Evolutionary conservation across 2,329 filamentous ascomycete species (phyloP), one percentile per base, ranked within the genome.

Genomic region (Podosphaera leucotricha): DNA sequence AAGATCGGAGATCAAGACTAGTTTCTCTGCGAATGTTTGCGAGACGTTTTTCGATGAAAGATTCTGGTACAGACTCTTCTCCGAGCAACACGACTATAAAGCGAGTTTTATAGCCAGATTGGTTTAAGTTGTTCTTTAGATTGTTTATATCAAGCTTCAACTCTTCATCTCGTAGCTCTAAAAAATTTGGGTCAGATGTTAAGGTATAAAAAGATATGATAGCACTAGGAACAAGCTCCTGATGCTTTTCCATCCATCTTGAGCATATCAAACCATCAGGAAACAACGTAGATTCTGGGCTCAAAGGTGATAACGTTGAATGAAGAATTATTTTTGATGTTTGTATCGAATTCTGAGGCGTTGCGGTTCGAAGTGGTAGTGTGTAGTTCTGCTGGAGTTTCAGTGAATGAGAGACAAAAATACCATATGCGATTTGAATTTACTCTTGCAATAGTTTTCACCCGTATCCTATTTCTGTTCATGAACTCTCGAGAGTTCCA

Each of bases 261-360:
- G 77, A 70, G 47, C 85, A 75, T 58, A 94, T 75, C 46, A 94
- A 65, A 3, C 87, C 90, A 61, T 95, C 90, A 6, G 87, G 86
- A 57, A 90, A 95, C 2, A 92, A 69, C 2, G 75, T 67, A 6
- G 87, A 93, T 6, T 70, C 71, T 2, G 86, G 85, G 35, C 81
- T 90, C 24, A 95, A 67, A 0, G 87, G 90, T 2, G 90, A 95
- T 51, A 93, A 75, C 1, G 86, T 83, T 11, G 90, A 95, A 60
- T 95, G 87, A 3, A 93, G 64, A n/a, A 75, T 64, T 47, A 68
- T 63, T 16, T 66, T 61, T 20, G 65, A 59, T 33, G 62, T 59
- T 44, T 67, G 62, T 26, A 48, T 52, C 19, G 56, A 57, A 15
- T 54, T 54, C 35, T 54, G 57, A 40, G 71, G 61, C 47, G 62